Base-by-base conservation (phyloP, 2,329 filamentous ascomycete genomes). In the Orbilia oligospora region DNA sequence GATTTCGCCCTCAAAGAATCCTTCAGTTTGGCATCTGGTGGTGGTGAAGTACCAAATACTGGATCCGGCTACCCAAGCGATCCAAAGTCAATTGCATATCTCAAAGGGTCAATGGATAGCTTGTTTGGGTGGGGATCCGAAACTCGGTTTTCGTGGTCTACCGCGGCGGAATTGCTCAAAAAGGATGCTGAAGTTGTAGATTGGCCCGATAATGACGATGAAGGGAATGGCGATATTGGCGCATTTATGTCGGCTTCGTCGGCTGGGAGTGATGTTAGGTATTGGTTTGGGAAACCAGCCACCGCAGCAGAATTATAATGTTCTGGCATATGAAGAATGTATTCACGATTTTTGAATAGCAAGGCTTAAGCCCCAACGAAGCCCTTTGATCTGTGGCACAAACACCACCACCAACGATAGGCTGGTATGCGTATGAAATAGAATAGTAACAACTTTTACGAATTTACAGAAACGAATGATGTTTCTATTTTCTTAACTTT, bases 1-100 rank as follows among this genome's bases (percentile, higher is more conserved):
- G 96, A 99, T 85, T 92, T 92, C 0, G 94, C 94, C 4, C 87
- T 98, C 24, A 94, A 97, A 83, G 58, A 77, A 67, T 71, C 67
- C 27, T 77, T 77, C 46, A 66, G 68, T 20, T 41, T 77, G 3
- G 63, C 48, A 22, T 24, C 56, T 8, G 36, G 56, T 3, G 8
- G 14, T 9, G 33, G 20, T 2, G 85, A 86, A 4, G 58, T 87
- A 90, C 76, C 84, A 86, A 84, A 86, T 82, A 3, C 96, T 94
- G 96, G 96, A 0, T 97, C 93, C 0, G 96, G 96, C 0, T 99
- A 99, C 84, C 96, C 96, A 0, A 93, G 92, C 0, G 96, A 99
- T 85, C 90, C 88, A 20, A 89, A 92, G 80, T 97, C 94, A 82
- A 89, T 91, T 1, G 84, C 86, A 22, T 99, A 96, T 95, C 84